Percentiles rank a stretch among this genome's conserved stretches.
phyloP scores from a whole-genome alignment of 1,284 basidiomycete species.

The Leccinum pachyderme region DNA sequence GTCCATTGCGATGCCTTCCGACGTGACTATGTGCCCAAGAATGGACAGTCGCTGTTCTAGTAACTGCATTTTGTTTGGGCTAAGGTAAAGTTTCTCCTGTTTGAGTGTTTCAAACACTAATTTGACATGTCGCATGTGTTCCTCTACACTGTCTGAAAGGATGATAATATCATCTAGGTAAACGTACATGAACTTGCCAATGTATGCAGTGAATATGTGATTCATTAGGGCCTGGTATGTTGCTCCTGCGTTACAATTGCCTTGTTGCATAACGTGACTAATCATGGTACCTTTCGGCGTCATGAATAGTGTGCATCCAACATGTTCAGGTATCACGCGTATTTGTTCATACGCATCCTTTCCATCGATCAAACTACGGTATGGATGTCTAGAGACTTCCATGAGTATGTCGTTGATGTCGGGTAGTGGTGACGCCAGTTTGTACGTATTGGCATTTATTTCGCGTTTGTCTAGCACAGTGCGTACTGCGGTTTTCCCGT shows the following conservation, averaged over 20 bases:
- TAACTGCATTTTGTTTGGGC: slow-evolving; percentile 26
- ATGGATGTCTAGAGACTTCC: too few relatives aligned
- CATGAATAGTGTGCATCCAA: slow-evolving; percentile 19
- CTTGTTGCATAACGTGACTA: too few relatives aligned
- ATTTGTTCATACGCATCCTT: slow-evolving; percentile 39
- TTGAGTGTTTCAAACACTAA: slow-evolving; percentile 30
- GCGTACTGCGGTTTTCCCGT: too few relatives aligned
- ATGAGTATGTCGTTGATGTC: too few relatives aligned
- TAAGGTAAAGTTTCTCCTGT: slow-evolving; percentile 31
- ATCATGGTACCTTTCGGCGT: slow-evolving; percentile 36
- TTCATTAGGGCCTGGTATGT: too few relatives aligned
- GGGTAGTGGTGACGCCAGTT: too few relatives aligned
- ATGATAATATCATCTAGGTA: slow-evolving; percentile 38
- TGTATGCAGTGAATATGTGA: too few relatives aligned
- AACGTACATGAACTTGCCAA: slow-evolving; percentile 23
- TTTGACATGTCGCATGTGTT: slow-evolving; percentile 34
- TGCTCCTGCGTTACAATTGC: too few relatives aligned
- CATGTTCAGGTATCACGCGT: slow-evolving; percentile 31
- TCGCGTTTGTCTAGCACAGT: too few relatives aligned
- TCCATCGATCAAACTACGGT: too few relatives aligned
- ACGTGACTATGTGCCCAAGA: slow-evolving; percentile 34
- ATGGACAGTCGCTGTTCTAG: slow-evolving; percentile 18
- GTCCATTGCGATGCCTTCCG: slow-evolving; percentile 39
- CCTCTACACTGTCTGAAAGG: slow-evolving; percentile 33
- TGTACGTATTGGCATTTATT: too few relatives aligned